phyloP scores from a whole-genome alignment of 345 rosid genomes.

The Odontarrhena argentea region DNA sequence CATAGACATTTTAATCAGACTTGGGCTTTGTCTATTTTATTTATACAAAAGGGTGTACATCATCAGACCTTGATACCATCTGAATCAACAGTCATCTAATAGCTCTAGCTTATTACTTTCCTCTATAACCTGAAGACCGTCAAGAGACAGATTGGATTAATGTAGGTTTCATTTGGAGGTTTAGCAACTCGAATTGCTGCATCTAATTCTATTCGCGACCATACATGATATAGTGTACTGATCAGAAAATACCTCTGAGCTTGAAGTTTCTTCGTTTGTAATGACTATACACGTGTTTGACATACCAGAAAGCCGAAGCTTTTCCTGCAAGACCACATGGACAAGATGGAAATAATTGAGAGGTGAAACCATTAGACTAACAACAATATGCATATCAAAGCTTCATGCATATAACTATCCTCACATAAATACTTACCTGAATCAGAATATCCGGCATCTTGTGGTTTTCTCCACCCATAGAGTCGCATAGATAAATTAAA shows the following conservation, averaged over 20 bases:
- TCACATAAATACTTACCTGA: conserved; percentile 43
- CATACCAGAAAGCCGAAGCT: conserved; percentile 58
- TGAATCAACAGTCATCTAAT: conserved; percentile 26
- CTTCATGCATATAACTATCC: conserved; percentile 11
- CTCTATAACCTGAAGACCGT: conserved; percentile 34
- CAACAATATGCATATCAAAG: background rate
- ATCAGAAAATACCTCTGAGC: conserved; percentile 47
- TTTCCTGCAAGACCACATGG: conserved; percentile 57
- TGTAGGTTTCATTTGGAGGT: conserved; percentile 3
- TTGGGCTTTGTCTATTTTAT: conserved; percentile 5
- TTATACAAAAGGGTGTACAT: background rate
- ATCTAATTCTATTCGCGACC: conserved; percentile 5
- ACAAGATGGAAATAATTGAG: conserved; percentile 10
- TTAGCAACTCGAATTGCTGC: background rate
- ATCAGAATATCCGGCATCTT: conserved; percentile 45
- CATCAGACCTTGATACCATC: conserved; percentile 29
- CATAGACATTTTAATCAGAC: background rate
- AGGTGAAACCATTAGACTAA: background rate
- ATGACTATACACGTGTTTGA: conserved; percentile 50
- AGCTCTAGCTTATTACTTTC: conserved; percentile 32
- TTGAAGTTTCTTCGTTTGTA: conserved; percentile 48
- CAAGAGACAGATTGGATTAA: conserved; percentile 1
- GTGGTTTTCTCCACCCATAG: conserved; percentile 46
- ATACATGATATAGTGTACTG: conserved; percentile 4
- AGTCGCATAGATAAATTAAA: conserved; percentile 47